phyloP scores from a whole-genome alignment of 2,329 filamentous ascomycete species.

The Colletotrichum sp. region DNA sequence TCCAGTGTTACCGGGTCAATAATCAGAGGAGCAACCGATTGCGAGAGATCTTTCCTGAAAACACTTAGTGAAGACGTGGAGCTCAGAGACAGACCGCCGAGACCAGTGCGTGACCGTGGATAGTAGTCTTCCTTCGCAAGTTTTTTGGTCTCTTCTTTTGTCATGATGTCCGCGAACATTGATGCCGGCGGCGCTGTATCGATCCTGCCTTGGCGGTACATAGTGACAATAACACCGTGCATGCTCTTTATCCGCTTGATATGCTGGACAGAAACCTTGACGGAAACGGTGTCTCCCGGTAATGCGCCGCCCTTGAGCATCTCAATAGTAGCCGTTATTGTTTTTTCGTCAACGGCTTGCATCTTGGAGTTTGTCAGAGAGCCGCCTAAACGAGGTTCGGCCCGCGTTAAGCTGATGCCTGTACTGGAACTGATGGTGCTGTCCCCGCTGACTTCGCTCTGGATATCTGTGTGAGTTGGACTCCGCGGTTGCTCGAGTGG shows the following conservation, averaged over 20 bases:
- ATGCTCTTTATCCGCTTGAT: slow-evolving; percentile 89
- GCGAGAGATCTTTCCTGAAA: slow-evolving; percentile 94
- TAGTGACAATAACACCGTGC: slow-evolving; percentile 89
- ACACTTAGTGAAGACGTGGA: slow-evolving; percentile 87
- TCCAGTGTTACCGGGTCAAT: slow-evolving; percentile 82
- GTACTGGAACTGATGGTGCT: slow-evolving; percentile 72
- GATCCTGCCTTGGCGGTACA: slow-evolving; percentile 90
- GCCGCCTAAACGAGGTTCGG: slow-evolving; percentile 20
- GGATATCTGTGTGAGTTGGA: slow-evolving; percentile 56
- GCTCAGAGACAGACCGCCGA: slow-evolving; percentile 85
- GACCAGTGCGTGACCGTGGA: slow-evolving; percentile 83
- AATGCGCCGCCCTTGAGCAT: slow-evolving; percentile 83
- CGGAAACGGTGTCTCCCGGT: slow-evolving; percentile 80
- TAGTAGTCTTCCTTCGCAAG: slow-evolving; percentile 83
- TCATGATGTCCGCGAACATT: slow-evolving; percentile 54
- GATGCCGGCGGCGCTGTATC: slow-evolving; percentile 71
- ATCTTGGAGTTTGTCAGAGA: slow-evolving; percentile 49
- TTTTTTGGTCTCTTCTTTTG: slow-evolving; percentile 69
- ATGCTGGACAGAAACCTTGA: slow-evolving; percentile 84
- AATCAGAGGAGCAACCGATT: slow-evolving; percentile 86
- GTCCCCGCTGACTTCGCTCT: slow-evolving; percentile 75
- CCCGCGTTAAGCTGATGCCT: slow-evolving; percentile 53
- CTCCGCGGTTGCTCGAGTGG: slow-evolving; percentile 40
- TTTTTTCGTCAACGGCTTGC: slow-evolving; percentile 66
- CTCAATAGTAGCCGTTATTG: slow-evolving; percentile 86